These are phyloP conservation scores for Stereocaulon alpinum DNA, from an alignment of 495 filamentous ascomycete genomes.

Conservation along the genomic window DNA sequence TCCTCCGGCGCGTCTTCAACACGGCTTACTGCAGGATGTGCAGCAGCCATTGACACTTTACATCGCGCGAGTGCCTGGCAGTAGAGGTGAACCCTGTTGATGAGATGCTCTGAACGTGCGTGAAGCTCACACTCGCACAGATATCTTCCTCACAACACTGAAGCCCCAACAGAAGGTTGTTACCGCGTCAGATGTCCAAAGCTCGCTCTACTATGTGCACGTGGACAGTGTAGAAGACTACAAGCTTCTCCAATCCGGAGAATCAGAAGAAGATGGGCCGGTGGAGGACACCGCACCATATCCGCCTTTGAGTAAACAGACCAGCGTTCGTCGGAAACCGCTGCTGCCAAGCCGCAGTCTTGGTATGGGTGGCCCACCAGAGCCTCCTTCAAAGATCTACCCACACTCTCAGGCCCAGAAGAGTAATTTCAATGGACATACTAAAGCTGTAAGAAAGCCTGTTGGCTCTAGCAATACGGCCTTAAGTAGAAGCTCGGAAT, in stretches of 20 bases:
- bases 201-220: slow-evolving; percentile 85
- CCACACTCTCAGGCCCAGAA: slow-evolving; percentile 4
- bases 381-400: slow-evolving; percentile 6
- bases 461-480: slow-evolving; percentile 62
- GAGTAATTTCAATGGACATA: not conserved
- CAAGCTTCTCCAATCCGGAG: slow-evolving; percentile 30
- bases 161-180: slow-evolving; percentile 82
- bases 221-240: slow-evolving; percentile 56
- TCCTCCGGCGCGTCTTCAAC: slow-evolving; percentile 71
- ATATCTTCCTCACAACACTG: slow-evolving; percentile 87
- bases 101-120: not conserved
- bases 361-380: slow-evolving; percentile 46
- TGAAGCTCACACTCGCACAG: slow-evolving; percentile 34
- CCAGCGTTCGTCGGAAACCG: slow-evolving; percentile 15
- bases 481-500: slow-evolving; percentile 79
- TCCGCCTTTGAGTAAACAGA: slow-evolving; percentile 33
- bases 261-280: not conserved
- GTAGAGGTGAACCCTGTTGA: slow-evolving; percentile 52
- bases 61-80: slow-evolving; percentile 86
- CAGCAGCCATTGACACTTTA: slow-evolving; percentile 69
- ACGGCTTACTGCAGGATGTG: slow-evolving; percentile 48
- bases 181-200: slow-evolving; percentile 74
- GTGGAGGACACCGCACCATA: not conserved
- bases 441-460: slow-evolving; percentile 5
- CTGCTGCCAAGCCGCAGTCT: slow-evolving; percentile 55